Evolutionary conservation across 1,139 yeast genomes (phyloP), one percentile per base, ranked within the genome.

Genomic region (Diutina rugosa): DNA sequence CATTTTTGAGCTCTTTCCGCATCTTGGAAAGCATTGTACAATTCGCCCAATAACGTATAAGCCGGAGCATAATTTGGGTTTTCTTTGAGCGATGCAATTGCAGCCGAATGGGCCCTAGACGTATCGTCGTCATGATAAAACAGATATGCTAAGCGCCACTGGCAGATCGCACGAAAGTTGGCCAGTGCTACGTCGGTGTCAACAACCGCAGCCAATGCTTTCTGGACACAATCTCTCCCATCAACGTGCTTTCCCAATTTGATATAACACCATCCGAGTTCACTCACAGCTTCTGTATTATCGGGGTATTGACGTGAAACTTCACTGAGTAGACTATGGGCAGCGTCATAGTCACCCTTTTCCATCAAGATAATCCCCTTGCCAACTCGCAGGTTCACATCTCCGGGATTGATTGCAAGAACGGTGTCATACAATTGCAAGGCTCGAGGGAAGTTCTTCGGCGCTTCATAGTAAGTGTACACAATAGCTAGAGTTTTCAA

Each of bases 381-480:
- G 12, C 98, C 98, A 45, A 91, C 78, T 60, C 80, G 76, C 0
- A 97, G 96, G 55, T 77, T 77, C 4, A 77, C 70, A 62, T 84
- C 81, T 7, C 58, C 56, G 0, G 84, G 82, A 56, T 80, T 80
- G 3, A 71, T 71, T 2, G 63, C 63, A 38, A 89, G 72, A 8
- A 90, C 81, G 41, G 76, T 72, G 56, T 86, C 87, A 67, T 87
- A 93, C 32, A 90, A 70, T 55, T 81, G 81, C 52, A 87, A 67
- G 0, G 99, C 98, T 47, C 85, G 76, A 9, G 80, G 76, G 64
- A 82, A 90, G 67, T 91, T 87, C 67, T 90, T 90, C 6, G 98
- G 99, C 0, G 97, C 88, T 66, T 91, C 96, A 65, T 84, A 80
- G 64, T 87, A 86, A 0, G 96, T 89, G 64, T 90, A 88, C 0